Evolutionary conservation across 306 rosid species (phyloP).

Genomic region (Luffa aegyptiaca): DNA sequence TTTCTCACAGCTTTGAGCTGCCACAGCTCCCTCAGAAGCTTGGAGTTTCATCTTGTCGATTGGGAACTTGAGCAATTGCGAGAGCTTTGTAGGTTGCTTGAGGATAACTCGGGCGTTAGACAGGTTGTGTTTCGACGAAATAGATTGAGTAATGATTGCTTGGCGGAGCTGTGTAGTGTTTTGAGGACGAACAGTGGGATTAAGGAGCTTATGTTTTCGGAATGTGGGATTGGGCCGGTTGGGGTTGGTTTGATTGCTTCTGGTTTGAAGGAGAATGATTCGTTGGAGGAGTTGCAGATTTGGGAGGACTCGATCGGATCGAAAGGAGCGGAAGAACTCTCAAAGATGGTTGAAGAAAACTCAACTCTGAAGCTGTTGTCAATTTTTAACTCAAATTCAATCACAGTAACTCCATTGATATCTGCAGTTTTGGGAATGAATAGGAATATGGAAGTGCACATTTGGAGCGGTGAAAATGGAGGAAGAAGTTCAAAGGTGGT

Average conservation of each 20-base stretch:
- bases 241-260: slow-evolving; percentile 72
- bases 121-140: slow-evolving; percentile 57
- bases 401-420: slow-evolving; percentile 73
- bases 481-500: slow-evolving; percentile 67
- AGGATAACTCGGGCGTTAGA: slow-evolving; percentile 25
- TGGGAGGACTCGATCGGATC: slow-evolving; percentile 98
- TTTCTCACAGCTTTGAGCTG: slow-evolving; percentile 38
- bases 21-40: slow-evolving; percentile 42
- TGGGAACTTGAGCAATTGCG: slow-evolving; percentile 47
- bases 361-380: slow-evolving; percentile 60
- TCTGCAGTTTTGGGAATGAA: slow-evolving; percentile 86
- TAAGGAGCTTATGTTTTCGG: slow-evolving; percentile 74
- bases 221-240: slow-evolving; percentile 51
- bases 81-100: slow-evolving; percentile 37
- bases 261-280: slow-evolving; percentile 54
- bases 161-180: slow-evolving; percentile 38
- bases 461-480: slow-evolving; percentile 76
- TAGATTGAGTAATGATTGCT: slow-evolving; percentile 36
- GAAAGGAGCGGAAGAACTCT: slow-evolving; percentile 82
- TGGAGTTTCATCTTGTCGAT: slow-evolving; percentile 67
- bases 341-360: slow-evolving; percentile 90
- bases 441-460: slow-evolving; percentile 66
- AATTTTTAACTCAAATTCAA: slow-evolving; percentile 55
- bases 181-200: slow-evolving; percentile 45
- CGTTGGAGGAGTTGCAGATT: slow-evolving; percentile 74